Conservation (phyloP, 352 stramenopile species). For the Phytopythium aichiense region DNA sequence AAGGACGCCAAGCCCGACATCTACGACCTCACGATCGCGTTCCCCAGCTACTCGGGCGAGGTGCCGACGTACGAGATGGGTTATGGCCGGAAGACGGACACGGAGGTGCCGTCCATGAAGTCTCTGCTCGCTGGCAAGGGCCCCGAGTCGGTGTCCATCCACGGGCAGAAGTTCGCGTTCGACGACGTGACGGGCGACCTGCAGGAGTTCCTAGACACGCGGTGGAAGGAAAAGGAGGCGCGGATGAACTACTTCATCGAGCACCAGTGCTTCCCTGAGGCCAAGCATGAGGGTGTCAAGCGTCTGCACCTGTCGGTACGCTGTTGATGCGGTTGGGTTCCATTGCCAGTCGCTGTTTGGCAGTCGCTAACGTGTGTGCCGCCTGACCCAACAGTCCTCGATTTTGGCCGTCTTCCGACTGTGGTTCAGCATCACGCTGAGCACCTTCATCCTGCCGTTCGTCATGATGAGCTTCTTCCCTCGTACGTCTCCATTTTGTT, state of each 20-base stretch:
- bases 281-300: conserved; percentile 25
- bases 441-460: conserved; percentile 61
- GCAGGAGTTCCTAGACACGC: conserved; percentile 58
- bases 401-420: conserved; percentile 60
- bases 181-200: conserved; percentile 49
- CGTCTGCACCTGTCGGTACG: conserved; percentile 30
- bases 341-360: too few relatives aligned
- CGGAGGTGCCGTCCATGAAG: conserved; percentile 81
- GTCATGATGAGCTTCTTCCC: conserved; percentile 80
- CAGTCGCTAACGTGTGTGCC: neutral
- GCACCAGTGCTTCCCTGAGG: conserved; percentile 49
- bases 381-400: conserved; percentile 33
- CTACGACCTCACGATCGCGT: conserved; percentile 92
- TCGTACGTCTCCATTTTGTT: conserved; percentile 30
- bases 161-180: conserved; percentile 60
- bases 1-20: conserved; percentile 85
- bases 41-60: conserved; percentile 79
- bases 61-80: conserved; percentile 89
- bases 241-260: conserved; percentile 72
- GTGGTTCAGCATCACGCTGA: conserved; percentile 64
- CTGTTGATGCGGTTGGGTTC: neutral
- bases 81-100: conserved; percentile 80
- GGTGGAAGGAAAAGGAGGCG: conserved; percentile 77
- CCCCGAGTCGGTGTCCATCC: conserved; percentile 43
- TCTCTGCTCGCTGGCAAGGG: conserved; percentile 55